phyloP scores from a whole-genome alignment of 768 basidiomycete species.

The Lanmaoa pseudosensibilis region DNA sequence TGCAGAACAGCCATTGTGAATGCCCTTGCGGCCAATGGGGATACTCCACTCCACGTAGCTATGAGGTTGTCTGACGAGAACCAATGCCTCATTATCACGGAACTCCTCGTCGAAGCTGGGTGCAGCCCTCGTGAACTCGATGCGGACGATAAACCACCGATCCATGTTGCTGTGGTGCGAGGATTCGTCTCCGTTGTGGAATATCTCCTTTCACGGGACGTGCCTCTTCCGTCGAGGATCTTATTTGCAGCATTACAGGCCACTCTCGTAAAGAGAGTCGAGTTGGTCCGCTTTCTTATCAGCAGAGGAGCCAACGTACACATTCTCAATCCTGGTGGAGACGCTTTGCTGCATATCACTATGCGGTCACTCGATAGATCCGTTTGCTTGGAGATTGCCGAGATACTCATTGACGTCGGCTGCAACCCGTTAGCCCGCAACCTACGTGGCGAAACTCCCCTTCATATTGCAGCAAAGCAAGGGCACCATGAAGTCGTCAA shows the following conservation, averaged over 20 bases:
- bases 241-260: neutral
- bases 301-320: neutral
- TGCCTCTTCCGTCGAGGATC: neutral
- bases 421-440: neutral
- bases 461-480: neutral
- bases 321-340: neutral
- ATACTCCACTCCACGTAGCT: slow-evolving; percentile 6
- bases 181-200: neutral
- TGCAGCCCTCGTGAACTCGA: neutral
- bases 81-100: neutral
- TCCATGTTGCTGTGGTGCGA: neutral
- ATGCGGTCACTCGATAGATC: neutral
- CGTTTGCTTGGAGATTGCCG: neutral
- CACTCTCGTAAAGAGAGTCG: neutral
- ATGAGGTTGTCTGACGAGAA: slow-evolving; percentile 2
- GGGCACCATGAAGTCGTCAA: neutral
- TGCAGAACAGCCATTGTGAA: neutral
- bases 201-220: neutral
- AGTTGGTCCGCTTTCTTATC: slow-evolving; percentile 3
- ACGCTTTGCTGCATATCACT: neutral
- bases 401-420: neutral
- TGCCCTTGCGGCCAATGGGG: slow-evolving; percentile 1
- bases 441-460: neutral
- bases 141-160: neutral
- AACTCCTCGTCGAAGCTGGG: slow-evolving; percentile 3